Percentiles rank a stretch among this genome's conserved stretches.
phyloP scores from a whole-genome alignment of 331 rosid species.

The Acacia pycnantha region DNA sequence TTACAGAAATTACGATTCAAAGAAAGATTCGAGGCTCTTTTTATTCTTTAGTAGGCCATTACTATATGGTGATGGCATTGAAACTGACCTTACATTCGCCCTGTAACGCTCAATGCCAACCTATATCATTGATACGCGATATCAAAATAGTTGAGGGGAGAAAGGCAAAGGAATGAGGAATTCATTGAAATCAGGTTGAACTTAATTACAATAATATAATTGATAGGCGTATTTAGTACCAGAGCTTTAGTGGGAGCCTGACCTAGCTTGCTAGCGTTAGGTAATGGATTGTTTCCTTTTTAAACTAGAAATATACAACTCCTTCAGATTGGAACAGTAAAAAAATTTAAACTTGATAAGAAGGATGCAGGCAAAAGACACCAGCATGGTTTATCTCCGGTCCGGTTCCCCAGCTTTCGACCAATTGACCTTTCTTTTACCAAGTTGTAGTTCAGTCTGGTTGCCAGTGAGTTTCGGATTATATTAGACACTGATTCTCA shows the following conservation, averaged over 20 bases:
- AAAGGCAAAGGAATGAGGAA: background rate
- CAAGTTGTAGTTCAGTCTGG: background rate
- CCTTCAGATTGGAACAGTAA: background rate
- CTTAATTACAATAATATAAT: background rate
- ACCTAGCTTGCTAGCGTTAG: background rate
- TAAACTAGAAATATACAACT: background rate
- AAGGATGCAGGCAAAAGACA: background rate
- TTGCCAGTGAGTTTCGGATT: background rate
- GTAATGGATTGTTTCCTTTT: background rate
- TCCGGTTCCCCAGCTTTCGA: background rate
- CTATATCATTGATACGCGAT: background rate
- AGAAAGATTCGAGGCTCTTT: background rate
- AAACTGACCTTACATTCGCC: background rate
- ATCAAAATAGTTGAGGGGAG: background rate
- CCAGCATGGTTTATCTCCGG: background rate
- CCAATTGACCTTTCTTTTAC: background rate
- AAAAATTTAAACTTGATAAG: background rate
- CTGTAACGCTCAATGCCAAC: too few relatives aligned
- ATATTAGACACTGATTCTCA: background rate
- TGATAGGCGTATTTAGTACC: background rate
- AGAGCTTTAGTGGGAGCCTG: background rate
- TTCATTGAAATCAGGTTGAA: background rate
- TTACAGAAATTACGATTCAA: background rate
- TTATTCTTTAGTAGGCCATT: background rate
- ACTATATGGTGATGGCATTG: background rate